Evolutionary conservation across 306 rosid species (phyloP).

Genomic region (Alnus glutinosa): DNA sequence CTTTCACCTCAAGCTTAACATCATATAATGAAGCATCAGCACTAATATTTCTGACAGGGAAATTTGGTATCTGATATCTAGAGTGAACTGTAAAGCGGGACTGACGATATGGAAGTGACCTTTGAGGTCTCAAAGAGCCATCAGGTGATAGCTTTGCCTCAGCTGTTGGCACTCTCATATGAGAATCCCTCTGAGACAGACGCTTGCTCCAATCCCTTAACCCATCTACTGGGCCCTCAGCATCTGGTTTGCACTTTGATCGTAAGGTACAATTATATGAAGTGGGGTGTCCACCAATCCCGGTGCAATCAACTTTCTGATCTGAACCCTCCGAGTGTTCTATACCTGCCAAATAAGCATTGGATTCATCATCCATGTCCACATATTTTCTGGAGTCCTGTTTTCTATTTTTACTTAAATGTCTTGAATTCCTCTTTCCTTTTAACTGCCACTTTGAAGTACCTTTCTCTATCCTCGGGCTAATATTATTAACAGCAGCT

Average conservation of each 20-base stretch:
- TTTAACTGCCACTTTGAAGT: conserved; percentile 93
- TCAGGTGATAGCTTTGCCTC: conserved; percentile 54
- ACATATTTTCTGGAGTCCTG: conserved; percentile 52
- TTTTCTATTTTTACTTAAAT: conserved; percentile 54
- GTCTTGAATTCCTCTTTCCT: conserved; percentile 92
- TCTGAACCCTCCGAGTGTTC: conserved; percentile 44
- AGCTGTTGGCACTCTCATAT: conserved; percentile 31
- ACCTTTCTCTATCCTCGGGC: conserved; percentile 55
- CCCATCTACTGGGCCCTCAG: conserved; percentile 50
- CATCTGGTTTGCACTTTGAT: conserved; percentile 47
- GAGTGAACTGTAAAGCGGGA: conserved; percentile 74
- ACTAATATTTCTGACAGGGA: conserved; percentile 45
- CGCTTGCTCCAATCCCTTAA: conserved; percentile 43
- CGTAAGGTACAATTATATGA: conserved; percentile 40
- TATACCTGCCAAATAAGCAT: conserved; percentile 44
- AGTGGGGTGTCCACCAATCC: conserved; percentile 31
- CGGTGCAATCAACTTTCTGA: conserved; percentile 53
- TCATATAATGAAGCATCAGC: conserved; percentile 59
- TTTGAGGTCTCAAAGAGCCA: conserved; percentile 53
- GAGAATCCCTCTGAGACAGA: conserved; percentile 11
- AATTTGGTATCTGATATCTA: conserved; percentile 62
- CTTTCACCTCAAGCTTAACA: conserved; percentile 70
- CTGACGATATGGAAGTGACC: conserved; percentile 82
- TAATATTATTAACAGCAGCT: conserved; percentile 39
- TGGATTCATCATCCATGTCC: conserved; percentile 48